Percentiles rank a stretch among this genome's conserved stretches.
These are phyloP conservation scores for Talaromyces sp. DNA, from an alignment of 2,329 filamentous ascomycete species.

Conservation along the genomic window DNA sequence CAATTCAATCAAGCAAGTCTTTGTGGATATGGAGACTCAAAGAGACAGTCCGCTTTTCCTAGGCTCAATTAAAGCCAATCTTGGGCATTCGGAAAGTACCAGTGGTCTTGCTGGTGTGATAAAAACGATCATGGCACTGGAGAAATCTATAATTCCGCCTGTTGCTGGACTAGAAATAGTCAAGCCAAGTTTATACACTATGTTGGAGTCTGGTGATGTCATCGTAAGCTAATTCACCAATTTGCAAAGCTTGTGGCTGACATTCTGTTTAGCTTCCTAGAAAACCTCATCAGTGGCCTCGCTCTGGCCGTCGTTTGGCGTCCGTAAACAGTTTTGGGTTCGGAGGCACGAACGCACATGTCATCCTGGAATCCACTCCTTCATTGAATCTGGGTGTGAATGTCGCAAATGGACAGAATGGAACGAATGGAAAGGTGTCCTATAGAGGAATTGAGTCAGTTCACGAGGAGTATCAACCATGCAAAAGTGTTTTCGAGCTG, in stretches of 20 bases:
- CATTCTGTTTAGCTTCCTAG: background rate
- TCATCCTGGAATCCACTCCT: conserved; percentile 23
- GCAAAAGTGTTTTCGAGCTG: background rate
- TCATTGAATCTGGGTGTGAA: background rate
- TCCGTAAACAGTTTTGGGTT: conserved; percentile 49
- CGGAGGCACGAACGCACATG: conserved; percentile 39
- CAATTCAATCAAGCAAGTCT: conserved; percentile 16
- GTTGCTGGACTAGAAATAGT: conserved; percentile 23
- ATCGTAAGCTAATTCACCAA: background rate
- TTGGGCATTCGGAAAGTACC: conserved; percentile 36
- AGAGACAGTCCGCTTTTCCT: conserved; percentile 37
- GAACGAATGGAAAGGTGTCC: conserved; percentile 20
- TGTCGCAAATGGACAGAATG: conserved; percentile 30
- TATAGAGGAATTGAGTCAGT: background rate
- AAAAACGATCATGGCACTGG: conserved; percentile 32
- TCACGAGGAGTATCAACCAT: background rate
- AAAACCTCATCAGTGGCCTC: background rate
- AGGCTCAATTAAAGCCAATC: conserved; percentile 33
- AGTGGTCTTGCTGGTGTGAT: conserved; percentile 30
- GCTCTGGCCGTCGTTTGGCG: background rate
- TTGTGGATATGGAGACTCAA: background rate
- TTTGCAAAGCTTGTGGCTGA: background rate
- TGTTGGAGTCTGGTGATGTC: background rate
- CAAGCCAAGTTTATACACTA: background rate
- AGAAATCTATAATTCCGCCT: conserved; percentile 28